These are phyloP conservation scores for Carex parvula DNA, from an alignment of 176 grass and related monocot species.

Conservation along the genomic window DNA sequence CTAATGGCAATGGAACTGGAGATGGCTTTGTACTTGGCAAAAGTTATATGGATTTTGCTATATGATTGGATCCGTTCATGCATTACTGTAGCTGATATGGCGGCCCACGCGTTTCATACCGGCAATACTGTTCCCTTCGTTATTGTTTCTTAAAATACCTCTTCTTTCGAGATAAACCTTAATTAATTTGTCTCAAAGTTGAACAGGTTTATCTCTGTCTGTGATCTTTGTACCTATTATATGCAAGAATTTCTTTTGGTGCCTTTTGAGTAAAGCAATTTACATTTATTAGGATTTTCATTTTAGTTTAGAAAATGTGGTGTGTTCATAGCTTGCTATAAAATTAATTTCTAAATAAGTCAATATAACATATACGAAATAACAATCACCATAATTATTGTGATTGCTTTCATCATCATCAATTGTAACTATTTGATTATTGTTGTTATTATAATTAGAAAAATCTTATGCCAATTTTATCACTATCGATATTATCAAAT, in stretches of 20 bases:
- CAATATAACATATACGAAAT: neutral
- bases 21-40: neutral
- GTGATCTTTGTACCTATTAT: neutral
- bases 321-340: neutral
- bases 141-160: neutral
- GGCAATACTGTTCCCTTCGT: neutral
- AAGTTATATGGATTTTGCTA: neutral
- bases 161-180: neutral
- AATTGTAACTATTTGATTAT: neutral
- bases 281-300: neutral
- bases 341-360: neutral
- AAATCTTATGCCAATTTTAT: neutral
- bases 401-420: no score
- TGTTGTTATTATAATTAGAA: neutral
- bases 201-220: neutral
- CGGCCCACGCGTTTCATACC: neutral
- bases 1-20: slow-evolving; percentile 9
- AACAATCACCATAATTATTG: neutral
- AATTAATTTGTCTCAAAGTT: neutral
- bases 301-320: neutral
- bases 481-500: no score
- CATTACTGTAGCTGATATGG: slow-evolving; percentile 8
- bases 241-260: neutral
- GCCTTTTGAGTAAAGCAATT: neutral
- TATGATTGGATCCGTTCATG: slow-evolving; percentile 16